Conservation (phyloP, 805 yeast genomes). For the Metschnikowia santaceciliae region DNA sequence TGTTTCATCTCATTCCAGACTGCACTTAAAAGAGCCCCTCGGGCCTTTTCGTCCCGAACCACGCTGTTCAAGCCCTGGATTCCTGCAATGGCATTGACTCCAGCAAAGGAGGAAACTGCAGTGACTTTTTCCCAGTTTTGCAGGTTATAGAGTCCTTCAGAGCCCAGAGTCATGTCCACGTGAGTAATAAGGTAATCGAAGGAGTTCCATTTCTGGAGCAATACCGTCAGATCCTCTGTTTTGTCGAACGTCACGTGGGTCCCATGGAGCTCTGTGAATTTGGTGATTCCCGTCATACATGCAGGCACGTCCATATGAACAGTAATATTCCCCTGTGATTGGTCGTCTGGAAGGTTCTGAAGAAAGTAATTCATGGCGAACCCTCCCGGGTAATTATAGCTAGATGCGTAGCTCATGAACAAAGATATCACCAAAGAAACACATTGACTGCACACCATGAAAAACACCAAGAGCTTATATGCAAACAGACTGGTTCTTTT, state of each 20-base stretch:
- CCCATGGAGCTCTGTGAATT: conserved; percentile 61
- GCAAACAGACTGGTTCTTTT: conserved; percentile 18
- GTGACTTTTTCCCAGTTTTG: conserved; percentile 21
- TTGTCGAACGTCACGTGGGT: conserved; percentile 58
- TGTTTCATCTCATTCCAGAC: conserved; percentile 8
- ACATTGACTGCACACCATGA: conserved; percentile 19
- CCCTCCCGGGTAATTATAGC: conserved; percentile 88
- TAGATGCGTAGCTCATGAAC: conserved; percentile 57
- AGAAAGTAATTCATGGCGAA: conserved; percentile 58
- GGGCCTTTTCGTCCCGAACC: not conserved
- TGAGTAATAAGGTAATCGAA: conserved; percentile 30
- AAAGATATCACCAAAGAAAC: conserved; percentile 38
- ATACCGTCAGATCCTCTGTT: conserved; percentile 49
- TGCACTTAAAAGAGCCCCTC: not conserved
- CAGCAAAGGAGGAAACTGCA: conserved; percentile 19
- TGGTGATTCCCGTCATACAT: conserved; percentile 83
- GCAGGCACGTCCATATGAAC: conserved; percentile 78
- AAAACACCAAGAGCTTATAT: conserved; percentile 26
- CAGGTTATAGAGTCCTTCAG: conserved; percentile 11
- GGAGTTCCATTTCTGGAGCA: conserved; percentile 31
- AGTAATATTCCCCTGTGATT: conserved; percentile 20
- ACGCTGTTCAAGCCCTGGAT: conserved; percentile 1
- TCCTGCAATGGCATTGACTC: conserved; percentile 14
- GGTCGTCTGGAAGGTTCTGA: conserved; percentile 11
- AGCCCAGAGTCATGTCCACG: conserved; percentile 13